Base-by-base conservation (phyloP, 768 basidiomycete genomes). In the Agrocybe praecox region DNA sequence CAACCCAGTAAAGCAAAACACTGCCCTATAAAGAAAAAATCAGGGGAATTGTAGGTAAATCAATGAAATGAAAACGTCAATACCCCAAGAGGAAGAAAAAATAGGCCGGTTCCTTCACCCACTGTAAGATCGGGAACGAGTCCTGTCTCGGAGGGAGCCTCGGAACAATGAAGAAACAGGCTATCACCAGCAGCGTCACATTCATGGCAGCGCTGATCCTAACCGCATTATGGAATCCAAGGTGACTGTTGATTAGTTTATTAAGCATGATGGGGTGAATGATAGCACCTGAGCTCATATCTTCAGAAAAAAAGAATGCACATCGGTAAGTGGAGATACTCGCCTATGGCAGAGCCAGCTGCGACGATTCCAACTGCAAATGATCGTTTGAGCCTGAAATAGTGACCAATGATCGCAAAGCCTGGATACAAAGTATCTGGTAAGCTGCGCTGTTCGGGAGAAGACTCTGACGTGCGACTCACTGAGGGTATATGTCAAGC, bases 251-350 rank as follows among this genome's bases (percentile, higher is more conserved):
- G 45, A 78, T 73, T 4, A 77, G 67, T 44, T 76, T 74, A 62
- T 88, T 87, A 32, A 89, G 67, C 75, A 86, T 76, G 62, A 86
- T 83, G 0, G 84, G 83, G 54, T 85, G 83, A 2, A 85, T 52
- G 19, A 82, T 73, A 21, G 82, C 80, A 7, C 86, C 84, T 71
- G 48, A 1, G 51, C 33, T 21, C 24, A 11, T 15, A 53, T 24
- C 23, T 17, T 32, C 6, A 17, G 53, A 49, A 8, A 9, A 36
- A 33, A 14, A 22, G 2, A n/a, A 47, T 6, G 14, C 23, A n/a
- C 18, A 19, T 7, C 40, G 23, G 1, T 14, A 14, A 33, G 18
- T 9, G 14, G 6, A 24, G 19, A 12, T 24, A 55, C 58, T 29
- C 51, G 72, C 72, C 72, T 33, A 73, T 60, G 9, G 72, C 69